Evolutionary conservation across 768 basidiomycete species (phyloP).

Genomic region (Termitomyces sp.): DNA sequence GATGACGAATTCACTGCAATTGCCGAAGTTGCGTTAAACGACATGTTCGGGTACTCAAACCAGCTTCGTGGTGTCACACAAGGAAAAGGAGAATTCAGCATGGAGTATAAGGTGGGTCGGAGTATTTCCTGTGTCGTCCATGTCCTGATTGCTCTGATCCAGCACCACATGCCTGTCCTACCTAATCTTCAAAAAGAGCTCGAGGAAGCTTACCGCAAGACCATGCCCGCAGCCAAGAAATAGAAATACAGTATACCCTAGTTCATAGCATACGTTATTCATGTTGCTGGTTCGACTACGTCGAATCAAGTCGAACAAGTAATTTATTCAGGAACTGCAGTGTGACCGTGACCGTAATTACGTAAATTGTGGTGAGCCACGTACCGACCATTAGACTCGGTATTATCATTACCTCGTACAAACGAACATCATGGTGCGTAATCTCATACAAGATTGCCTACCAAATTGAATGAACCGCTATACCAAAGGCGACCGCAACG

Average conservation of each 20-base stretch:
- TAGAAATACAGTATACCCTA: constrained; percentile 31
- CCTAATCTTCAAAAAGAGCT: constrained; percentile 86
- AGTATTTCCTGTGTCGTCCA: background rate
- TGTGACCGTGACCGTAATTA: background rate
- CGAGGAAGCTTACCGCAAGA: constrained; percentile 81
- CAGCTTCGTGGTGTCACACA: constrained; percentile 92
- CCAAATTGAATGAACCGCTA: background rate
- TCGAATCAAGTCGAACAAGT: background rate
- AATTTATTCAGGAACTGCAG: background rate
- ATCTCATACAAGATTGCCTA: too few relatives aligned
- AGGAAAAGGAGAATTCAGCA: constrained; percentile 89
- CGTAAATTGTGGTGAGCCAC: background rate
- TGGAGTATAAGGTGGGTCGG: constrained; percentile 66
- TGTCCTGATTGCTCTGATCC: constrained; percentile 5
- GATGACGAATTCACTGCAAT: constrained; percentile 93
- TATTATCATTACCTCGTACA: background rate
- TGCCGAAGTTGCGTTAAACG: constrained; percentile 92
- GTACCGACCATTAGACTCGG: background rate
- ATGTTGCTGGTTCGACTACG: background rate
- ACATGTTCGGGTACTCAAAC: constrained; percentile 98
- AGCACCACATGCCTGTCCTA: constrained; percentile 81
- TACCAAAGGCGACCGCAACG: constrained; percentile 40
- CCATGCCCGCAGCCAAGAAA: constrained; percentile 62
- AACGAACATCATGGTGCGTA: constrained; percentile 10
- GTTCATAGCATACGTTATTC: constrained; percentile 4